Conservation (phyloP, 176 grass and related monocot species). For the Tuctoria greenei region DNA sequence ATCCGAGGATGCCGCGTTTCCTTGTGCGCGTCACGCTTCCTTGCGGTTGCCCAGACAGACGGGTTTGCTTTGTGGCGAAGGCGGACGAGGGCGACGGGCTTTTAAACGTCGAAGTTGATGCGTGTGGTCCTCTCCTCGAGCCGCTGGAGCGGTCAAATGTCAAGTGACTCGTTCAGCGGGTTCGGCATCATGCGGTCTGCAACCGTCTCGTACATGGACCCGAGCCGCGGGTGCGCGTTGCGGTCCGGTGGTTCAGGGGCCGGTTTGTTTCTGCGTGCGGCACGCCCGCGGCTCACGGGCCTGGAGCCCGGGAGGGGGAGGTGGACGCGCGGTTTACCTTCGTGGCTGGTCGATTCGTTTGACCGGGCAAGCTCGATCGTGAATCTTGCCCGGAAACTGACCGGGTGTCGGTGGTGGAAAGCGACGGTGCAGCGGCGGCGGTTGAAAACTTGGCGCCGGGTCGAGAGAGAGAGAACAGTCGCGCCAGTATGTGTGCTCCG, state of each 20-base stretch:
- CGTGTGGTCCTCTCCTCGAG: conserved; percentile 6
- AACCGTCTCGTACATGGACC: background rate
- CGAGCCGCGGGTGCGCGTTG: no score
- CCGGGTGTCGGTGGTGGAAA: background rate
- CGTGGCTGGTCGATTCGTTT: background rate
- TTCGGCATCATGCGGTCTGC: background rate
- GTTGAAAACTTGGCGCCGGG: conserved; percentile 17
- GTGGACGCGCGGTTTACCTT: background rate
- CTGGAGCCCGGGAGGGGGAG: no score
- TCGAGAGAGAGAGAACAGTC: no score
- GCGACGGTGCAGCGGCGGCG: background rate
- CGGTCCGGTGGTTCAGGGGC: background rate
- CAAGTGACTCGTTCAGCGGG: conserved; percentile 2
- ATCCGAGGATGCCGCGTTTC: conserved; percentile 6
- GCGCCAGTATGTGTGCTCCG: background rate
- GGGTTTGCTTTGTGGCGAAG: conserved; percentile 50
- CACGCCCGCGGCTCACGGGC: background rate
- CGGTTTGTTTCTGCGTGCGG: background rate
- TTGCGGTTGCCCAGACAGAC: background rate
- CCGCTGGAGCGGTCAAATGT: conserved; percentile 4
- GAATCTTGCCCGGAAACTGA: background rate
- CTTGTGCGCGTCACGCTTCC: conserved; percentile 6
- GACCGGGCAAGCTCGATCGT: background rate
- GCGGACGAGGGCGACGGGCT: conserved; percentile 28
- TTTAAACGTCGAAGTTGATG: conserved; percentile 24